A percentile compares a stretch with the other conserved stretches of the same genome.
Conservation (phyloP, 2,329 filamentous ascomycete genomes). For the Thermomyces lanuginosus region DNA sequence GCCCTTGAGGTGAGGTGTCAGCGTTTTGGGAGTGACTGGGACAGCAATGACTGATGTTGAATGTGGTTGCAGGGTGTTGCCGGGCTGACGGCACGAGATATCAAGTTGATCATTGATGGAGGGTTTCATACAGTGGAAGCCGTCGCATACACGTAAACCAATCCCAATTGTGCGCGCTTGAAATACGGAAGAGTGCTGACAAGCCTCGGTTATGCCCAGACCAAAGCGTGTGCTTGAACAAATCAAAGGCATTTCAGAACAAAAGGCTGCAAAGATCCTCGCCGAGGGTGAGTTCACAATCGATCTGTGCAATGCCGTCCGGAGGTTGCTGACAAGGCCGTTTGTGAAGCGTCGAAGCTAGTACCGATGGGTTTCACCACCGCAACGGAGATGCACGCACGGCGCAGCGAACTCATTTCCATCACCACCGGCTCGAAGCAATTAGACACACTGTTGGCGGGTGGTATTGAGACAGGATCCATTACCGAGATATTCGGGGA, state of each 20-base stretch:
- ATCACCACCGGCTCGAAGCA: conserved; percentile 98
- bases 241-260: conserved; percentile 95
- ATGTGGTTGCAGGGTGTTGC: conserved; percentile 52
- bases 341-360: conserved; percentile 61
- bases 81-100: conserved; percentile 85
- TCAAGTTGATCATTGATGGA: conserved; percentile 79
- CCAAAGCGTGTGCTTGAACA: conserved; percentile 66
- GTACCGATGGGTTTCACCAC: conserved; percentile 99
- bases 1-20: conserved; percentile 57
- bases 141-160: conserved; percentile 67
- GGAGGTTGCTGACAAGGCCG: conserved; percentile 5
- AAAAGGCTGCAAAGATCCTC: conserved; percentile 84
- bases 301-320: not conserved
- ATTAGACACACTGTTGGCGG: conserved; percentile 82
- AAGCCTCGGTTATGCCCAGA: conserved; percentile 20
- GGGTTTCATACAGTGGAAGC: conserved; percentile 93
- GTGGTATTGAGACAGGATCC: conserved; percentile 89
- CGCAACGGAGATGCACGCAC: conserved; percentile 95
- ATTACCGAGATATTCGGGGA: conserved; percentile 98
- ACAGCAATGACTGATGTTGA: conserved; percentile 7
- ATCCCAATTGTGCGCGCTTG: not conserved
- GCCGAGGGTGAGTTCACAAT: conserved; percentile 50
- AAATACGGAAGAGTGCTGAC: not conserved
- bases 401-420: conserved; percentile 89
- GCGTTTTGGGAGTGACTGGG: not conserved